Conservation (phyloP, 2,329 filamentous ascomycete species). For the Gyromitra esculenta region DNA sequence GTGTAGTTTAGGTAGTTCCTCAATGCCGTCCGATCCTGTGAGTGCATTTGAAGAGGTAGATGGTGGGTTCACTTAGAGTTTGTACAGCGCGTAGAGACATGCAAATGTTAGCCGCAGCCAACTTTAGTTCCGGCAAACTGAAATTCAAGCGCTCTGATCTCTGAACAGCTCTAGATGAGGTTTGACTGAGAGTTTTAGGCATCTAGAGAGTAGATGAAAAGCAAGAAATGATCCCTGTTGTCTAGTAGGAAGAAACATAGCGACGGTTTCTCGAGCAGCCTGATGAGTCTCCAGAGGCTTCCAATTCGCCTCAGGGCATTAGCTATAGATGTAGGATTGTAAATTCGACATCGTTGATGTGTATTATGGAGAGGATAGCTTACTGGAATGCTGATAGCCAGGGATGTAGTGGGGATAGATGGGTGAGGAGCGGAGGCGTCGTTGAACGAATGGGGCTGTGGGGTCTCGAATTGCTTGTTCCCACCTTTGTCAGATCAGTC, state of each 20-base stretch:
- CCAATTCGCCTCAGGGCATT: not conserved
- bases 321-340: not conserved
- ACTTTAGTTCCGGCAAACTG: constrained; percentile 9
- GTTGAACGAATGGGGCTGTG: not conserved
- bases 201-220: constrained; percentile 2
- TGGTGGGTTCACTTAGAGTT: constrained; percentile 7
- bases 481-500: not conserved
- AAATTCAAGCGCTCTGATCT: constrained; percentile 6
- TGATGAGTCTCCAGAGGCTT: not conserved
- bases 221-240: not conserved
- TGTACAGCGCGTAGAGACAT: constrained; percentile 13
- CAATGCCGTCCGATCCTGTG: constrained; percentile 2
- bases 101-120: constrained; percentile 5
- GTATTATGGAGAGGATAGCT: not conserved
- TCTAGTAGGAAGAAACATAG: constrained; percentile 20
- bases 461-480: not conserved
- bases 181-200: not conserved
- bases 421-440: not conserved
- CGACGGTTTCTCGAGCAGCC: constrained; percentile 9
- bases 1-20: constrained; percentile 1
- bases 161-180: not conserved
- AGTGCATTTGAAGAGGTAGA: constrained; percentile 4
- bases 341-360: not conserved
- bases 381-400: not conserved
- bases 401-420: no score